Evolutionary conservation across 2,329 filamentous ascomycete genomes (phyloP).

Genomic region (Fusarium sacchari): DNA sequence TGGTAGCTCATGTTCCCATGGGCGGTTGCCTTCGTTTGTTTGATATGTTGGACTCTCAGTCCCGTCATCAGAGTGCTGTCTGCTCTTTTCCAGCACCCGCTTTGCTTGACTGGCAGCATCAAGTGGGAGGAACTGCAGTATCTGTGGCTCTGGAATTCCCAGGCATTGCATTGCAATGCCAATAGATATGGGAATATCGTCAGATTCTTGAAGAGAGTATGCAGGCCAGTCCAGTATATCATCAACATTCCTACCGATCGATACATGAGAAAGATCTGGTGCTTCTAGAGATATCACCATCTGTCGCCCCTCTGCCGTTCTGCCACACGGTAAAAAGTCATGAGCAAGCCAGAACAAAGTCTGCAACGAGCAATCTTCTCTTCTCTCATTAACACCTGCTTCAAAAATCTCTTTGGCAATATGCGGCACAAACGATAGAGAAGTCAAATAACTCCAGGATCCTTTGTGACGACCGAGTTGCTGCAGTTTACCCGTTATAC

Average conservation of each 20-base stretch:
- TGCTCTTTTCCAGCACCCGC: rapidly evolving
- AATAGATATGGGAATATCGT: rapidly evolving
- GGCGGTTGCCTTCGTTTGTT: rapidly evolving
- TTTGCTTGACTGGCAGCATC: neutral
- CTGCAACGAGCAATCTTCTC: neutral
- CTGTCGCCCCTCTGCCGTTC: neutral
- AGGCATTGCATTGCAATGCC: neutral
- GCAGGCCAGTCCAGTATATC: rapidly evolving
- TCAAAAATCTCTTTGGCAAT: neutral
- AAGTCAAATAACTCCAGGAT: neutral
- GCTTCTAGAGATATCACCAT: rapidly evolving
- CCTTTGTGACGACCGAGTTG: neutral
- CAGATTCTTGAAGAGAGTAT: neutral
- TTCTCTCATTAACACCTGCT: neutral
- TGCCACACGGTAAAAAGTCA: rapidly evolving
- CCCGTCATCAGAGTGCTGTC: rapidly evolving
- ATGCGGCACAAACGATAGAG: neutral
- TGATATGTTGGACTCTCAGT: rapidly evolving
- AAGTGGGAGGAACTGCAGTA: rapidly evolving
- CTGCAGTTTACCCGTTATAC: rapidly evolving
- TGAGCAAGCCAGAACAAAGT: neutral
- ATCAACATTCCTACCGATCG: rapidly evolving
- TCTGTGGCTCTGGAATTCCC: neutral
- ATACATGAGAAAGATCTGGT: rapidly evolving
- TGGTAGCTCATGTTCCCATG: rapidly evolving